Conservation (phyloP, 441 rosid species). For the Pelargonium cotyledonis region DNA sequence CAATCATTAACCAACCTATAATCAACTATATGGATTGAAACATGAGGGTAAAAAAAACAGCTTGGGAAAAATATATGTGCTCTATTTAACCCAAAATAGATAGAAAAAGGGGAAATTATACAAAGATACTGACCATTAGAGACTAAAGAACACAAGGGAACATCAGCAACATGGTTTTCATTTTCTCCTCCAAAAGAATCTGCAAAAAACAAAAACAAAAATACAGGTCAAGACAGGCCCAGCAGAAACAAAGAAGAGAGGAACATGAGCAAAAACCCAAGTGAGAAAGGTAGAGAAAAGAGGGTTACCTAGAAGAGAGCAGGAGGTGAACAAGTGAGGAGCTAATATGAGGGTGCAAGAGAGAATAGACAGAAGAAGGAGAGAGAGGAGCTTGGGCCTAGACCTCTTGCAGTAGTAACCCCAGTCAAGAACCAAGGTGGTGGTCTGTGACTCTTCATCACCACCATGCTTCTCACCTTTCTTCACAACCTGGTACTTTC, state of each 20-base stretch:
- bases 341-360: conserved; percentile 53
- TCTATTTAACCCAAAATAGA: neutral
- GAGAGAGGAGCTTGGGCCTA: conserved; percentile 51
- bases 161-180: conserved; percentile 27
- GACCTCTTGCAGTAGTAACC: conserved; percentile 34
- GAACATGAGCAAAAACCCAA: conserved; percentile 1
- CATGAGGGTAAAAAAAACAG: neutral
- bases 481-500: conserved; percentile 8
- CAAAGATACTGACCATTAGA: conserved; percentile 47
- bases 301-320: conserved; percentile 47
- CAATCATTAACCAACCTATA: neutral
- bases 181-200: conserved; percentile 45
- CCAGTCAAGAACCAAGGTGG: conserved; percentile 25
- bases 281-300: conserved; percentile 6
- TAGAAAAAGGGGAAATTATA: conserved; percentile 6
- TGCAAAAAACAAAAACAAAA: conserved; percentile 23
- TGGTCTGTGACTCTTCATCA: conserved; percentile 29
- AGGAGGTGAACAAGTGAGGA: conserved; percentile 43
- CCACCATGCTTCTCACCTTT: conserved; percentile 28
- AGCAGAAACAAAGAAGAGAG: conserved; percentile 1
- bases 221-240: neutral
- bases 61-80: neutral
- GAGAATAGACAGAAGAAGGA: conserved; percentile 45
- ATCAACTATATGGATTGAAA: neutral
- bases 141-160: conserved; percentile 44